Base-by-base conservation (phyloP, 108 stramenopile genomes). In the Parietichytrium sp. region DNA sequence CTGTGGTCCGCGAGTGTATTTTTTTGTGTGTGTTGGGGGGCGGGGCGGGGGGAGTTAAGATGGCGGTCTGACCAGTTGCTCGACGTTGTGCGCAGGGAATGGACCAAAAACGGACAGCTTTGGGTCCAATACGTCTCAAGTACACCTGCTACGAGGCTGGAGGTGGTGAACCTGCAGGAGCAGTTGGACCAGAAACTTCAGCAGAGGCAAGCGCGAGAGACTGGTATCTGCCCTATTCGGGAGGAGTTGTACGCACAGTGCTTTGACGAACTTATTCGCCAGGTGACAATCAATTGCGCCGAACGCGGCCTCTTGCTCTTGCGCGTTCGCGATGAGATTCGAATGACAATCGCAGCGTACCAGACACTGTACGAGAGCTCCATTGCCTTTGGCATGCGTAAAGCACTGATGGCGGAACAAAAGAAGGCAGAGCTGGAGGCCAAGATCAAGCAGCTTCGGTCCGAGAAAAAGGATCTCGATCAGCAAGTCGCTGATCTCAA, bases 61-160 rank as follows among this genome's bases (percentile, higher is more conserved):
- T 16, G 49, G 16, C 20, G 7, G n/a, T 47, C 4, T 33, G 23
- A 30, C 7, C 42, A 53, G 38, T 13, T 49, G 29, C 7, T 36
- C 33, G 10, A 4, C 27, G 6, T 16, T 4, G 29, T 10, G 4
- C 20, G 42, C 85, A 89, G 91, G 31, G 91, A 91, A 78, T 91
- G 90, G 90, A 91, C 91, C 1, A 86, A 88, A 51, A 88, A 91
- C 48, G 90, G 90, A 31, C 87, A 89, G 85, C 89, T 91, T 25
- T 91, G 91, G 91, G 86, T 91, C 49, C 91, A 91, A 79, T 91
- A 91, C 77, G 91, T 91, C 12, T 87, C 86, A 15, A 88, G 86
- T 45, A 89, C 89, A 6, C 91, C 91, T 0, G 91, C 91, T 7
- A 91, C 91, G 18, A 52, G 91, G 25, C 55, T 91, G 3, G 91